Base-by-base conservation (phyloP, 805 yeast species). In the Pichia nanzhaoensis region DNA sequence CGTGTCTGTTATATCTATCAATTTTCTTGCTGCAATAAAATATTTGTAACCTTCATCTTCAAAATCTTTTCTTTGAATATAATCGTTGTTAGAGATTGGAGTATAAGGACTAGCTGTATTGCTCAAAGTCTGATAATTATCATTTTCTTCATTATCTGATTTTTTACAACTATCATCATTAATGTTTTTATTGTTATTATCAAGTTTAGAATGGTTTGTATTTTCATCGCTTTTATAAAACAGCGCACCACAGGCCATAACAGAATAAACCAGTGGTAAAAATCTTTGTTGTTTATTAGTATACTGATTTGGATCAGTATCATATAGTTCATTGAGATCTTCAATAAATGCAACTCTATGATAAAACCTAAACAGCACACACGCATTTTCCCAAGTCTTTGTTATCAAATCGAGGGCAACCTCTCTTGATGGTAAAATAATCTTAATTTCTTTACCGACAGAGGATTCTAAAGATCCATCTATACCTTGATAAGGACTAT, bases 201-300 rank as follows among this genome's bases (percentile, higher is more conserved):
- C 44, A 16, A 27, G 18, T 18, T 36, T 41, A 12, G 41, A 35
- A 34, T 42, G 17, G 12, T 41, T 41, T 2, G 69, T 68, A 39
- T 65, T 60, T 46, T 65, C 63, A 45, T 70, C 72, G 49, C 73
- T 70, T 56, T 80, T 80, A 32, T 77, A 73, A 54, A 89, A 86
- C 32, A 88, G 67, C 3, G 88, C 85, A 14, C 96, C 96, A 51
- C 88, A 86, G 0, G 96, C 95, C 66, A 89, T 71, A n/a, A 87
- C 84, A 1, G 93, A 78, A 63, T 88, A 88, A 35, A 88, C 79
- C 49, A 89, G 70, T 0, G 96, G 95, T 42, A 86, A 65, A 50
- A 87, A 83, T 53, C 78, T 75, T 49, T 77, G 82, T 58, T 86
- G 95, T 48, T 83, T 74, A 51, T 82, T 80, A 2, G 86, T 78